Base-by-base conservation (phyloP, 2,329 filamentous ascomycete species). In the Xylaria sp. region DNA sequence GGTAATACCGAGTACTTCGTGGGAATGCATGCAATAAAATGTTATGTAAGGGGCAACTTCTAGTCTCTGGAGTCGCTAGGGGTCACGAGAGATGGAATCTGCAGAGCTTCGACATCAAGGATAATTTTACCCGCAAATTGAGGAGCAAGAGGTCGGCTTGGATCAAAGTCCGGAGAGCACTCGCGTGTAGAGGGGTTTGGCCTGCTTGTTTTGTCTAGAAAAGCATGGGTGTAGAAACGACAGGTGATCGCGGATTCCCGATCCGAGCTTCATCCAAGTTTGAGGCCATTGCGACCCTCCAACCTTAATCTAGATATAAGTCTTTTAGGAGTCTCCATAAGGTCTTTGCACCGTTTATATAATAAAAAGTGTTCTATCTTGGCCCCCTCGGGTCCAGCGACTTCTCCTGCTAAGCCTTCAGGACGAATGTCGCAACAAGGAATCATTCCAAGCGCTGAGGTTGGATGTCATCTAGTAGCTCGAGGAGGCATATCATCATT, bases 231-330 rank as follows among this genome's bases (percentile, higher is more conserved):
- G 13, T 18, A 25, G 51, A 34, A 32, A 18, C 28, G 4, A 34
- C 15, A 15, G 23, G 15, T 28, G 28, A 20, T 44, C 23, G 55
- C 9, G 15, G 23, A 20, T 44, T 65, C 20, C 20, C 34, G n/a
- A 25, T 50, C n/a, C 25, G 41, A 56, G 61, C 50, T 52, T 37
- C 50, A n/a, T 63, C 39, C 8, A 15, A 1, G 52, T 44, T 41
- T 20, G 4, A 12, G 7, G 12, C 25, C n/a, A 23, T 51, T 13
- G 28, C 15, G 15, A 54, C 51, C 10, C 50, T 32, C 25, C 4
- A 32, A 34, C 28, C 25, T 54, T 12, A n/a, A 54, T 54, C 2
- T 25, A 20, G 25, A 10, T 5, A 39, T 48, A 28, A 39, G 34
- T 37, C 3, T 34, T 34, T 32, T 9, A 62, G 34, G 18, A 44